These are phyloP conservation scores for Phaseolus lunatus DNA, from an alignment of 306 rosid species.

Conservation along the genomic window DNA sequence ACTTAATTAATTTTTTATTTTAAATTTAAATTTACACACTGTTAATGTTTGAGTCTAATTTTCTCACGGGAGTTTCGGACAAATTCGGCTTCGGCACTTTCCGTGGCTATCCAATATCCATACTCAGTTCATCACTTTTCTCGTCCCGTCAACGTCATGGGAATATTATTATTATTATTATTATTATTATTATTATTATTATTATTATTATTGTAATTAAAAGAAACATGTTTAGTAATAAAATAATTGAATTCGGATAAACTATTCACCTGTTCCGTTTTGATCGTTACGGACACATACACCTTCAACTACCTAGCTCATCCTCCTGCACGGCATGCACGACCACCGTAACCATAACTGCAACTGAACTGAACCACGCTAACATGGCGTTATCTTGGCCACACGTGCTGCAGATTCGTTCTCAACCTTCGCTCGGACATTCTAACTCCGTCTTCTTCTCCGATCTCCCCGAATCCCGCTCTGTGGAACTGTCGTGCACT, in stretches of 20 bases:
- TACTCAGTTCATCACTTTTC: not conserved
- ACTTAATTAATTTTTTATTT: not conserved
- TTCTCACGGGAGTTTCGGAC: not conserved
- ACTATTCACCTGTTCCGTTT: conserved; percentile 18
- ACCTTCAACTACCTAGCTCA: conserved; percentile 32
- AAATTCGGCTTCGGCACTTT: conserved; percentile 1
- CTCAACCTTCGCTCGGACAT: conserved; percentile 50
- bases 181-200: not conserved
- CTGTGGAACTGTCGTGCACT: conserved; percentile 40
- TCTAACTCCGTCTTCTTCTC: conserved; percentile 55
- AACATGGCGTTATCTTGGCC: conserved; percentile 71
- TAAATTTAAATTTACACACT: not conserved
- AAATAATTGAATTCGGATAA: conserved; percentile 28
- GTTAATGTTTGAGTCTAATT: not conserved
- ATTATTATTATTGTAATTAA: not conserved
- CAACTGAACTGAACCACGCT: not conserved
- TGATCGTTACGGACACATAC: conserved; percentile 46
- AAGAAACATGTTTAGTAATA: not conserved
- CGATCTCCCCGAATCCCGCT: conserved; percentile 46
- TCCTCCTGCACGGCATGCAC: conserved; percentile 52
- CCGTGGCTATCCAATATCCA: not conserved
- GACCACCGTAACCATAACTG: conserved; percentile 42
- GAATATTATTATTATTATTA: not conserved
- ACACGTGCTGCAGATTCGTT: conserved; percentile 56
- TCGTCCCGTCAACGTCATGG: conserved; percentile 8